Evolutionary conservation across 2,329 filamentous ascomycete genomes (phyloP), one percentile per base, ranked within the genome.

Genomic region (Coleophoma eucalyptorum): DNA sequence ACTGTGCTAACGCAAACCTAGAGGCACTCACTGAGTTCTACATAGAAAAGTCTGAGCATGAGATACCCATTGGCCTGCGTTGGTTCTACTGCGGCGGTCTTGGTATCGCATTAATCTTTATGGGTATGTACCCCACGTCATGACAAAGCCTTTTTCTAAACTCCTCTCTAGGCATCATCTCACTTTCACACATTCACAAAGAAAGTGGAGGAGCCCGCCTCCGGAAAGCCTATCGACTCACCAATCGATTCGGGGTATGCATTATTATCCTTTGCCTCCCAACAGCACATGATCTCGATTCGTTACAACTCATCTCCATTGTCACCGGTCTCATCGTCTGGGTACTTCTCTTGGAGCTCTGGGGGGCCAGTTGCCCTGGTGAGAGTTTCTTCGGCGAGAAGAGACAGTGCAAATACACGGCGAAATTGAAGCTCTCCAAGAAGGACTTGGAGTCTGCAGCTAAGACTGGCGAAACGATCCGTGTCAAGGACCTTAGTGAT

Each of bases 71-170:
- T 7, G 81, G 79, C 2, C 70, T 84, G 16, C 73, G 80, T 13
- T 83, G 80, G 72, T 86, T 81, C 65, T 86, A 86, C 64, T 86
- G 81, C 63, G 74, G 71, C n/a, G 83, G 83, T 1, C 70, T 85
- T 2, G 80, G 77, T 20, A 67, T 81, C 13, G 73, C 80, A 0
- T 66, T 86, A 5, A 61, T 76, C 11, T 74, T 68, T 57, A 84
- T 83, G 75, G 66, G 68, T 57, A 55, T 44, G 50, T 56, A 31
- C 13, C 31, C 26, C 5, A 15, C 5, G 2, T 21, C 7, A 20
- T 38, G 16, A 16, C 31, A 19, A 42, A 19, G 4, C 19, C 31
- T 32, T 33, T 15, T 32, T 16, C 51, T 37, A 32, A 33, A 50
- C 43, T 51, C 20, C 20, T 26, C 16, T 18, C 6, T 35, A 67